A percentile compares a stretch with the other conserved stretches of the same genome.
phyloP scores from a whole-genome alignment of 345 rosid species.

The Heritiera littoralis region DNA sequence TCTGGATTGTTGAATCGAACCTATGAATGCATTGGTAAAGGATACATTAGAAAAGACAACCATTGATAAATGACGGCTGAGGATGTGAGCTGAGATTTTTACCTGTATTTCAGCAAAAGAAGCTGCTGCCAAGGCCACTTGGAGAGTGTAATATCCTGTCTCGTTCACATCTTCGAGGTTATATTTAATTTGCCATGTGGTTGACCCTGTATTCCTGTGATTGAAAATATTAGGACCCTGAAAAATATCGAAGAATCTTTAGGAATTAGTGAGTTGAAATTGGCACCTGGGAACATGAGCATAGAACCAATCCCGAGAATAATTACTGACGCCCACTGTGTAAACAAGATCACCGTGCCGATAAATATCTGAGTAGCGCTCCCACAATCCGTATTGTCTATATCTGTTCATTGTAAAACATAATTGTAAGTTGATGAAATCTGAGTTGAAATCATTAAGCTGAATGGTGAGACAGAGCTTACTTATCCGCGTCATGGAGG shows the following conservation, averaged over 20 bases:
- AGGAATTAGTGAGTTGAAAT: background rate
- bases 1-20: slow-evolving; percentile 52
- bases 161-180: slow-evolving; percentile 32
- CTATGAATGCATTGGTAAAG: slow-evolving; percentile 24
- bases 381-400: slow-evolving; percentile 84
- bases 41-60: background rate
- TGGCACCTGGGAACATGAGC: slow-evolving; percentile 75
- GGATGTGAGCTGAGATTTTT: background rate
- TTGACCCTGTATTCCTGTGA: slow-evolving; percentile 44
- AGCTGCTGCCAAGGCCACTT: slow-evolving; percentile 75
- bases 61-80: background rate
- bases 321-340: slow-evolving; percentile 46
- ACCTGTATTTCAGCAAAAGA: slow-evolving; percentile 50
- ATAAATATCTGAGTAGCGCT: slow-evolving; percentile 58
- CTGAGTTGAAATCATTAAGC: background rate
- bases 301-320: slow-evolving; percentile 68
- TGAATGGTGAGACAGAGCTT: background rate
- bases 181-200: slow-evolving; percentile 75
- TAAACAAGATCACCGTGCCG: slow-evolving; percentile 54
- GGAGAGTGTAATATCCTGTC: slow-evolving; percentile 55
- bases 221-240: background rate
- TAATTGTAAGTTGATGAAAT: background rate
- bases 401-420: slow-evolving; percentile 37
- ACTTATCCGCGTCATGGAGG: slow-evolving; percentile 40
- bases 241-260: background rate